Evolutionary conservation across 2,329 filamentous ascomycete genomes (phyloP).

Genomic region (Chaetomium strumarium): DNA sequence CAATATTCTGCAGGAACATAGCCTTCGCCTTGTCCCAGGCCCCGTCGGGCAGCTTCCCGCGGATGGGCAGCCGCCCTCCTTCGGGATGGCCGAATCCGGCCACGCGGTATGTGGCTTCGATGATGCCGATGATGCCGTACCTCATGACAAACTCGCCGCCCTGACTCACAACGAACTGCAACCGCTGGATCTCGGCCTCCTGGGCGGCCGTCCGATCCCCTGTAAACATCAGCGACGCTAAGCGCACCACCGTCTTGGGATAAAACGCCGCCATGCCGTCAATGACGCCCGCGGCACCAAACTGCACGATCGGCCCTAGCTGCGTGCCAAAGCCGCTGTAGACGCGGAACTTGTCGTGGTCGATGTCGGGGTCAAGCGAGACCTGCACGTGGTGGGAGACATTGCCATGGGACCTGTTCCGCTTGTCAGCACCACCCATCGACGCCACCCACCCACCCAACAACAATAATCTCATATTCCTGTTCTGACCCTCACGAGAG

Average conservation of each 20-base stretch:
- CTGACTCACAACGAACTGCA: constrained; percentile 57
- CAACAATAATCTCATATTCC: not conserved
- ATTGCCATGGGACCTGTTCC: constrained; percentile 50
- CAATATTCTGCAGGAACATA: constrained; percentile 31
- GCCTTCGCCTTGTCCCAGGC: constrained; percentile 47
- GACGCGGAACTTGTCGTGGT: constrained; percentile 55
- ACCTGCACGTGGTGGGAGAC: constrained; percentile 60
- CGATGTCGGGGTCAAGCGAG: constrained; percentile 53
- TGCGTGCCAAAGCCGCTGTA: constrained; percentile 64
- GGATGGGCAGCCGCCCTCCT: constrained; percentile 53
- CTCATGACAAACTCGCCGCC: constrained; percentile 58
- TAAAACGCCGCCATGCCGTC: constrained; percentile 61
- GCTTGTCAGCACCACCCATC: not conserved
- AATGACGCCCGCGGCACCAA: constrained; percentile 60
- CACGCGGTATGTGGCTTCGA: constrained; percentile 53
- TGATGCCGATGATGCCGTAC: constrained; percentile 58
- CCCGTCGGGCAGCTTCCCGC: constrained; percentile 48
- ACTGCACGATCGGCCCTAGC: constrained; percentile 55
- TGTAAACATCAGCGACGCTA: constrained; percentile 44
- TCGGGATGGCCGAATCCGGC: constrained; percentile 52
- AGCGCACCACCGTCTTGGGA: constrained; percentile 53
- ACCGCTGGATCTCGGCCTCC: constrained; percentile 46
- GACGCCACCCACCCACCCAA: not conserved
- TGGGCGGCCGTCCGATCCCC: constrained; percentile 20
- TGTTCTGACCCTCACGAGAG: not conserved